Conservation (phyloP, 2,329 filamentous ascomycete species). For the Chaetomiaceae sp. region DNA sequence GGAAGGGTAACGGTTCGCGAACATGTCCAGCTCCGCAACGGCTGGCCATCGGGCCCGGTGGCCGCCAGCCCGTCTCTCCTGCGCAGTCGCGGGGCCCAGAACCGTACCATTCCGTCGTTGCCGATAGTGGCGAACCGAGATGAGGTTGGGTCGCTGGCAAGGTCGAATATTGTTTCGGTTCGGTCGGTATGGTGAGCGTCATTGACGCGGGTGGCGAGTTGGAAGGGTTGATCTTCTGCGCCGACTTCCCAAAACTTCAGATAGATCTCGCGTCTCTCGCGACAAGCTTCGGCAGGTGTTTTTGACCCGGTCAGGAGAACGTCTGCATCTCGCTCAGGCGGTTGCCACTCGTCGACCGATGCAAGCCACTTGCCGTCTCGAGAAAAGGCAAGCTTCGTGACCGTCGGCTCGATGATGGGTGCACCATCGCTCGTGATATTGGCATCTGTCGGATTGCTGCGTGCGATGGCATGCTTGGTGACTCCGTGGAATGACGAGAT, state of each 20-base stretch:
- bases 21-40: conserved; percentile 71
- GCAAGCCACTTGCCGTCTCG: conserved; percentile 83
- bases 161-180: conserved; percentile 61
- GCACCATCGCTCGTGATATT: conserved; percentile 70
- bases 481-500: conserved; percentile 72
- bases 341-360: conserved; percentile 87
- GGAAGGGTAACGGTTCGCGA: conserved; percentile 52
- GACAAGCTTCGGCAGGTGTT: conserved; percentile 39
- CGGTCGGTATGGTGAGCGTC: conserved; percentile 64
- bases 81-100: conserved; percentile 75
- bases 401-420: conserved; percentile 70
- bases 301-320: conserved; percentile 45
- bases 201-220: conserved; percentile 78
- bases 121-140: conserved; percentile 81
- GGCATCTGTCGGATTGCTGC: conserved; percentile 79
- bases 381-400: conserved; percentile 71
- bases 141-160: conserved; percentile 65
- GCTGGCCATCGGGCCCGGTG: conserved; percentile 53
- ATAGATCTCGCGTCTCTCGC: conserved; percentile 64
- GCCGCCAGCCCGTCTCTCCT: conserved; percentile 64
- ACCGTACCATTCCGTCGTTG: conserved; percentile 68
- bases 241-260: conserved; percentile 86
- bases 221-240: conserved; percentile 55
- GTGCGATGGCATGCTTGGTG: conserved; percentile 80
- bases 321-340: conserved; percentile 63